A percentile compares a stretch with the other conserved stretches of the same genome.
Conservation (phyloP, 345 rosid species). For the Gossypium anomalum region DNA sequence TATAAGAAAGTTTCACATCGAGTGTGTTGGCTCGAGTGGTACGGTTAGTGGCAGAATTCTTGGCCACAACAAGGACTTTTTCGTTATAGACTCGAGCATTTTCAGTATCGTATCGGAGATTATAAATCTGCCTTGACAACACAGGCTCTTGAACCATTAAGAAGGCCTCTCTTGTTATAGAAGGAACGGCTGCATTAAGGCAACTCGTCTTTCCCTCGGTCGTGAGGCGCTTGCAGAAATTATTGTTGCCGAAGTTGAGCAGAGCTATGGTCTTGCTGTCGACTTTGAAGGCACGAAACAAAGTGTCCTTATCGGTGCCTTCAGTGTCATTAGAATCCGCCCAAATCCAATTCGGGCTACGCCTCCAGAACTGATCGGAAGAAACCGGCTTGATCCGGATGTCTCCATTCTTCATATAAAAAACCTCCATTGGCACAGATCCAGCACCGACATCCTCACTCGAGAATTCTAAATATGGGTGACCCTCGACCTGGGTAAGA, state of each 20-base stretch:
- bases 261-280: neutral
- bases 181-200: neutral
- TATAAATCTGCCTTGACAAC: neutral
- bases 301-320: neutral
- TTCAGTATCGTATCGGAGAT: neutral
- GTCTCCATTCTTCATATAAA: neutral
- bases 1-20: neutral
- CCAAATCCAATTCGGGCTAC: neutral
- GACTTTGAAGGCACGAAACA: neutral
- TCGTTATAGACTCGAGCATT: too few species aligned
- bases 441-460: neutral
- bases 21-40: neutral
- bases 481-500: too few species aligned
- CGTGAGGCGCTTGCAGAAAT: neutral
- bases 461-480: neutral
- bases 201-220: neutral
- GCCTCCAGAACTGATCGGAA: neutral
- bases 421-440: neutral
- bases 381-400: neutral
- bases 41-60: neutral
- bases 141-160: neutral
- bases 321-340: neutral
- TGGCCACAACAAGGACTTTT: neutral
- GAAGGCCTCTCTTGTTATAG: neutral
- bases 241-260: neutral